Evolutionary conservation across 495 filamentous ascomycete species (phyloP).

Genomic region (Xylaria cubensis): DNA sequence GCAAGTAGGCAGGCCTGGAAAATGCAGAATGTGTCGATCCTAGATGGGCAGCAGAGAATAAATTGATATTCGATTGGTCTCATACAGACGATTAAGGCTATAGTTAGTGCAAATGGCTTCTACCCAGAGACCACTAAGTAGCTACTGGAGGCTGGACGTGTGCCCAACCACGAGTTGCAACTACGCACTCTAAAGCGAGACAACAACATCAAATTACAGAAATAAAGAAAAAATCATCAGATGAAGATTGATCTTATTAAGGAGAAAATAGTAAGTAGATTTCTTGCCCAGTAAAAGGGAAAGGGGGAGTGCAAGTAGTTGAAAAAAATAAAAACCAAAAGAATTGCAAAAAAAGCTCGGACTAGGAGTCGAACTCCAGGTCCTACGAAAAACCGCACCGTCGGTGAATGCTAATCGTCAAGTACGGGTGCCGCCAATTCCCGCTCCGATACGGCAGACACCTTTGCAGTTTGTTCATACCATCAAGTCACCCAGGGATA

Average conservation of each 20-base stretch:
- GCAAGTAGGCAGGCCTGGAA: background rate
- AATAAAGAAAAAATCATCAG: background rate
- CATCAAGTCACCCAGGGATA: constrained; percentile 23
- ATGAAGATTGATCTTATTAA: background rate
- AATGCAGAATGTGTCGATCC: background rate
- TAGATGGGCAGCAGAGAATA: background rate
- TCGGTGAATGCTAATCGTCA: constrained; percentile 17
- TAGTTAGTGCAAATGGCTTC: background rate
- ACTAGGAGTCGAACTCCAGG: constrained; percentile 12
- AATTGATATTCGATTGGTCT: too few relatives aligned
- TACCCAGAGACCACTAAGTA: background rate
- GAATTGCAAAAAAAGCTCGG: constrained; percentile 8
- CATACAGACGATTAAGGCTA: too few relatives aligned
- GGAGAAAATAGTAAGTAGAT: background rate
- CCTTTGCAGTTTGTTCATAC: constrained; percentile 23
- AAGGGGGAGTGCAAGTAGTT: background rate
- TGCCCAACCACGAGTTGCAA: background rate
- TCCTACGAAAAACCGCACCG: constrained; percentile 21
- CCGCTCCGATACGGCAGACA: constrained; percentile 16
- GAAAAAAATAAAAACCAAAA: background rate
- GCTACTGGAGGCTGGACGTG: background rate
- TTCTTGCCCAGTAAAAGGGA: too few relatives aligned
- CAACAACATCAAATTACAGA: background rate
- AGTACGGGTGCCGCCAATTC: constrained; percentile 8
- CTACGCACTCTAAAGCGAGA: background rate